Conservation (phyloP, 1,139 yeast genomes). For the Magnusiomyces paraingens region DNA sequence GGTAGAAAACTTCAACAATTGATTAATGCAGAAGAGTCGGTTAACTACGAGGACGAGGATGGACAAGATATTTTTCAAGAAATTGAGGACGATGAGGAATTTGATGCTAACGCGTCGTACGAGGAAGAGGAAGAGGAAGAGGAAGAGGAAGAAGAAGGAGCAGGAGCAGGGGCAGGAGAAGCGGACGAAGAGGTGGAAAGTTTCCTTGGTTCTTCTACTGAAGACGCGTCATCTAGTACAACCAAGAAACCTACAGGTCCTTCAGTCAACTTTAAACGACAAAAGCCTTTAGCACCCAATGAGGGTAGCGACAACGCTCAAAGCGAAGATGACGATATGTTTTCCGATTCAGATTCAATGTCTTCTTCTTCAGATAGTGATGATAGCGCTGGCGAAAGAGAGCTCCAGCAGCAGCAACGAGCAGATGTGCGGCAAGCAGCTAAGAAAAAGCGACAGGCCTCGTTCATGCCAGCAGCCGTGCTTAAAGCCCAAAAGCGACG, state of each 20-base stretch:
- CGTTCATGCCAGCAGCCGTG: constrained; percentile 11
- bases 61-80: constrained; percentile 76
- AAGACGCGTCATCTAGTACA: constrained; percentile 1
- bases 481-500: constrained; percentile 12
- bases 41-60: constrained; percentile 50
- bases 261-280: constrained; percentile 10
- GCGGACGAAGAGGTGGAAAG: constrained; percentile 19
- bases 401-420: constrained; percentile 26
- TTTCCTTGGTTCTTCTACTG: background rate
- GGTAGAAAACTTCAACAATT: constrained; percentile 77
- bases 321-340: constrained; percentile 27
- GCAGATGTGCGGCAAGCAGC: constrained; percentile 24
- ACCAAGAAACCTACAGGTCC: background rate
- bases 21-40: constrained; percentile 57
- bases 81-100: constrained; percentile 78
- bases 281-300: constrained; percentile 10
- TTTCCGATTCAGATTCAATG: constrained; percentile 28
- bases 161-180: constrained; percentile 16
- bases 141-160: constrained; percentile 19
- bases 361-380: constrained; percentile 27
- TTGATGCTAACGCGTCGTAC: constrained; percentile 40
- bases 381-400: constrained; percentile 35
- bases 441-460: constrained; percentile 18
- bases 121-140: constrained; percentile 21
- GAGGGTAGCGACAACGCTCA: background rate